Evolutionary conservation across 768 basidiomycete species (phyloP).

Genomic region (Neoboletus magnificus): DNA sequence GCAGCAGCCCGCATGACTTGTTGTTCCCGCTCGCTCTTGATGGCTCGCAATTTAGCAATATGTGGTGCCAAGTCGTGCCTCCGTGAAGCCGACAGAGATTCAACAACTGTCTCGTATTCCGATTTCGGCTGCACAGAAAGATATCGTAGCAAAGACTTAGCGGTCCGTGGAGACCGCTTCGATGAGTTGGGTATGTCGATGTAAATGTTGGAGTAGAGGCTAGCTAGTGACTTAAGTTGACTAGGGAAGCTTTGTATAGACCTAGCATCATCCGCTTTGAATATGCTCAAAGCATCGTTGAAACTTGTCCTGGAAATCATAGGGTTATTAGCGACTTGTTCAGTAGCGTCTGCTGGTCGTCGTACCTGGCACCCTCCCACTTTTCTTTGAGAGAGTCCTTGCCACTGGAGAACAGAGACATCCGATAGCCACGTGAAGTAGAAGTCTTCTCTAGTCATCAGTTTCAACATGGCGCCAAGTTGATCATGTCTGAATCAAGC

Average conservation of each 20-base stretch:
- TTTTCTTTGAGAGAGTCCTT: conserved; percentile 74
- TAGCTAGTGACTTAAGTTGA: conserved; percentile 55
- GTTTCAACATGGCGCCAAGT: not conserved
- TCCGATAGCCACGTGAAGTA: conserved; percentile 72
- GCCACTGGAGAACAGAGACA: conserved; percentile 80
- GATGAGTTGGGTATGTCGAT: conserved; percentile 46
- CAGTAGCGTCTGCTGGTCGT: not conserved
- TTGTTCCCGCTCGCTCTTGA: conserved; percentile 82
- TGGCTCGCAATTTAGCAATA: conserved; percentile 64
- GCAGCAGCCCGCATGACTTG: conserved; percentile 79
- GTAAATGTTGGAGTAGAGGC: conserved; percentile 48
- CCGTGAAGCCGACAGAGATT: conserved; percentile 46
- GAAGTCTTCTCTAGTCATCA: conserved; percentile 59
- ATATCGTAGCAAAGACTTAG: conserved; percentile 57
- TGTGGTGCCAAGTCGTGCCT: conserved; percentile 58
- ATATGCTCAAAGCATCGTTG: conserved; percentile 59
- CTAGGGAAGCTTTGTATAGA: conserved; percentile 53
- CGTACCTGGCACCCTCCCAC: conserved; percentile 85
- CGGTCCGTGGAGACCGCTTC: conserved; percentile 38
- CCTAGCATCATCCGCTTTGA: conserved; percentile 74
- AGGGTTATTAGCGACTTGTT: not conserved
- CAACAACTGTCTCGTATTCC: conserved; percentile 57
- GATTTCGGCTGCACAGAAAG: conserved; percentile 32
- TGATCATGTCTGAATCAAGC: conserved; percentile 9
- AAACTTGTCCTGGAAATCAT: conserved; percentile 55